Evolutionary conservation across 495 filamentous ascomycete species (phyloP), one percentile per base, ranked within the genome.

Genomic region (Eremomyces bilateralis): DNA sequence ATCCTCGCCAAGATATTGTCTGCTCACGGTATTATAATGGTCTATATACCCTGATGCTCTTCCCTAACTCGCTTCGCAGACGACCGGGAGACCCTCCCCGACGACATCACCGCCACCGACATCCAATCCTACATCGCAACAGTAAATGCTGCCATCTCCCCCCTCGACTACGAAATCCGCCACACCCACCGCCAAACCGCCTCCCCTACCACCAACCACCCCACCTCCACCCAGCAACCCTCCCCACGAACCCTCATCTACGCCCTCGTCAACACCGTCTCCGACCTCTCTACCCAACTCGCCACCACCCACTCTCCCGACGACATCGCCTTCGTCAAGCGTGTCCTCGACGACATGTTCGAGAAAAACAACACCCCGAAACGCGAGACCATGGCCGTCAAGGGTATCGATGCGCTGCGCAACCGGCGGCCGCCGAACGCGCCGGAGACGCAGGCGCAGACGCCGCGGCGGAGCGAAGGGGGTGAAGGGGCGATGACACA

Each of bases 311-410:
- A 73, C 49, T 60, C 69, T 0, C 56, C 79, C 15, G 90, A 95
- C 38, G 84, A 95, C 56, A 81, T 95, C 22, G 67, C 78, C 8
- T 97, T 76, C 52, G 63, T 95, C 37, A 82, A 90, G 56, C 60
- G 88, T 1, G 49, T 95, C 12, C 69, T 97, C 0, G 85, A 95
- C 52, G 71, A 66, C 41, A 93, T 97, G 73, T 95, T 94, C 48
- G 78, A 83, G 31, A 73, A 63, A 3, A 67, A 82, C 49, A 94
- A 95, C 20, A 81, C 73, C 0, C 57, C 54, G 16, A 57, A 69
- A 1, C 67, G 67, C 38, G 85, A 95, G 53, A 64, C 80, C 31
- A 75, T 91, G 69, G 80, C 76, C 0, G 58, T 93, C 1, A 71
- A 63, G 20, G 62, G 66, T 19, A 80, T 80, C 44, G 69, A 92